Percentiles rank a stretch among this genome's conserved stretches.
Evolutionary conservation across 306 rosid species (phyloP).

Genomic region (Acacia confusa): DNA sequence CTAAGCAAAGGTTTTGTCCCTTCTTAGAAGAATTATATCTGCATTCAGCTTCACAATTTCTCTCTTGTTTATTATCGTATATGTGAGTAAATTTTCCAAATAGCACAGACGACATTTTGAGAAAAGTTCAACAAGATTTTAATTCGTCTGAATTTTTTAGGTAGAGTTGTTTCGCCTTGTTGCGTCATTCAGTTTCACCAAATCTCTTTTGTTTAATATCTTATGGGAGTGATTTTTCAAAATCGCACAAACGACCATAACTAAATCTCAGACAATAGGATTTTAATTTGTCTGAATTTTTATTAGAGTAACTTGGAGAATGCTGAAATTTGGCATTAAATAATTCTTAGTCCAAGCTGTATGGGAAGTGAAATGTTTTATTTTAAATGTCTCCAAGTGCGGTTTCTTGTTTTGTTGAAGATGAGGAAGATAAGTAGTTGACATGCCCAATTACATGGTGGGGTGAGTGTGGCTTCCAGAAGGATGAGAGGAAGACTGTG

Average conservation of each 20-base stretch:
- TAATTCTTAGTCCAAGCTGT: neutral
- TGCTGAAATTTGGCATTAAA: neutral
- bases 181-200: neutral
- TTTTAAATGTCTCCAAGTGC: neutral
- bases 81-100: neutral
- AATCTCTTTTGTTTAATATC: neutral
- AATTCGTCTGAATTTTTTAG: neutral
- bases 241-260: neutral
- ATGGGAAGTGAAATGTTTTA: neutral
- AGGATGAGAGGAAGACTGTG: neutral
- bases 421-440: neutral
- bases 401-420: neutral
- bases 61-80: neutral
- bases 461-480: conserved; percentile 1
- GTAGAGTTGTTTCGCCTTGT: neutral
- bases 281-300: neutral
- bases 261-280: conserved; percentile 6
- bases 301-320: neutral
- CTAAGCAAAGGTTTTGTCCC: neutral
- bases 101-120: neutral
- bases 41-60: neutral
- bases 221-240: neutral
- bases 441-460: neutral
- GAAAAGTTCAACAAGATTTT: neutral
- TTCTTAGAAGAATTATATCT: neutral